A percentile compares a stretch with the other conserved stretches of the same genome.
These are phyloP conservation scores for Sonneratia caseolaris DNA, from an alignment of 345 rosid species.

Conservation along the genomic window DNA sequence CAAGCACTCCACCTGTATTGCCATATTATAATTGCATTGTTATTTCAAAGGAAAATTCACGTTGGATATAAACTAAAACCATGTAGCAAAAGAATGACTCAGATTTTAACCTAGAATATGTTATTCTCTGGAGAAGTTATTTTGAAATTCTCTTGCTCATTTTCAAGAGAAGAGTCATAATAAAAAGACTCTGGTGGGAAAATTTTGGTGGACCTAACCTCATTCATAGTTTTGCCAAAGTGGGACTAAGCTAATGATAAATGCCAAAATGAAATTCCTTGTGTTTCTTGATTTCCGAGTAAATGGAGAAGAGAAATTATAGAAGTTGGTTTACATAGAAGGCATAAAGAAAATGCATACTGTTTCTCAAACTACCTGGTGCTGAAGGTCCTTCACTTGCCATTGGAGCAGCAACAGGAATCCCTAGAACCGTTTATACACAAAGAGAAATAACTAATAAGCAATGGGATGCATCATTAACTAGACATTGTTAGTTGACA, in stretches of 20 bases:
- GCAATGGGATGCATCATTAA: neutral
- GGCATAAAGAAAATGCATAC: neutral
- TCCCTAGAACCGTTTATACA: neutral
- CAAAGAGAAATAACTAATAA: neutral
- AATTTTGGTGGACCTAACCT: neutral
- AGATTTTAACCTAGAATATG: neutral
- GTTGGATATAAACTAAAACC: neutral
- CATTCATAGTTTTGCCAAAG: too few species aligned
- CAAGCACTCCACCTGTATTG: conserved; percentile 10
- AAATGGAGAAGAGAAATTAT: neutral
- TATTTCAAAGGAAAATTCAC: neutral
- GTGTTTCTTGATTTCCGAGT: neutral
- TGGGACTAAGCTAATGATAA: neutral
- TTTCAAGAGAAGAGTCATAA: neutral
- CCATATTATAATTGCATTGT: neutral
- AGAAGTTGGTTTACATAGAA: neutral
- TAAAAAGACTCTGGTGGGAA: neutral
- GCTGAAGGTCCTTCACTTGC: conserved; percentile 14
- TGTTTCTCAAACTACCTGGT: conserved; percentile 12
- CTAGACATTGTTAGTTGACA: neutral
- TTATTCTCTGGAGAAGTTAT: neutral
- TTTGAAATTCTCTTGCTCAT: neutral
- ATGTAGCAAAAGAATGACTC: neutral
- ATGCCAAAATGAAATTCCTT: neutral
- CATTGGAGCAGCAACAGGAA: conserved; percentile 15